Evolutionary conservation across 192 early-diverging fungal species (phyloP).

Genomic region (Spizellomyces sp.): DNA sequence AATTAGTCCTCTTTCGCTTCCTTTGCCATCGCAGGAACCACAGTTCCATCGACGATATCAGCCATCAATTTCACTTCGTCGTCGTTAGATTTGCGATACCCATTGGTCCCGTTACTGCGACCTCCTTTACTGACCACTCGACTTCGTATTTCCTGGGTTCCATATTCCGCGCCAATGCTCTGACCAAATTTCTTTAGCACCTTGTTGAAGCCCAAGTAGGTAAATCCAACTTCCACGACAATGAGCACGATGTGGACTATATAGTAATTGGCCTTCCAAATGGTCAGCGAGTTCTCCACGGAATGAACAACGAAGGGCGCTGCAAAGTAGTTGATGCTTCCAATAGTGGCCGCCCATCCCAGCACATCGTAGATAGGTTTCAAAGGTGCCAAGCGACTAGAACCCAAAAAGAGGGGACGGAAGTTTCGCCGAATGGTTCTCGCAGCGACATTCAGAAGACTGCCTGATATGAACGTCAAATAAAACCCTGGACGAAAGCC

Average conservation of each 20-base stretch:
- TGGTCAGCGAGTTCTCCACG: conserved; percentile 51
- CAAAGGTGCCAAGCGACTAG: conserved; percentile 33
- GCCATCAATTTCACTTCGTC: too few species aligned
- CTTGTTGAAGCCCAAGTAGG: neutral
- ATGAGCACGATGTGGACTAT: conserved; percentile 60
- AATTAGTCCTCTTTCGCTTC: too few species aligned
- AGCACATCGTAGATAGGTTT: conserved; percentile 70
- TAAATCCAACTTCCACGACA: conserved; percentile 20
- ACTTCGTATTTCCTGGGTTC: neutral
- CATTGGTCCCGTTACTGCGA: neutral
- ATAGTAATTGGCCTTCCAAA: conserved; percentile 69
- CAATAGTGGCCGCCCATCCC: conserved; percentile 70
- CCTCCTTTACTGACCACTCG: neutral
- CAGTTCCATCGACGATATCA: too few species aligned
- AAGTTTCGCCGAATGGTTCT: conserved; percentile 62
- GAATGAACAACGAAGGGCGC: conserved; percentile 72
- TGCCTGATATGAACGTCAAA: conserved; percentile 64
- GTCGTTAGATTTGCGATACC: neutral
- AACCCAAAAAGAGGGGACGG: conserved; percentile 59
- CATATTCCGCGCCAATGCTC: conserved; percentile 18
- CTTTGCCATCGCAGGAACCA: too few species aligned
- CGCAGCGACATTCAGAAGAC: conserved; percentile 58
- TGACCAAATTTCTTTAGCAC: conserved; percentile 11
- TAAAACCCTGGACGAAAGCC: conserved; percentile 79
- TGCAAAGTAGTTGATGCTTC: conserved; percentile 67